Evolutionary conservation across 495 filamentous ascomycete species (phyloP).

Genomic region (Talaromyces stipitatus): DNA sequence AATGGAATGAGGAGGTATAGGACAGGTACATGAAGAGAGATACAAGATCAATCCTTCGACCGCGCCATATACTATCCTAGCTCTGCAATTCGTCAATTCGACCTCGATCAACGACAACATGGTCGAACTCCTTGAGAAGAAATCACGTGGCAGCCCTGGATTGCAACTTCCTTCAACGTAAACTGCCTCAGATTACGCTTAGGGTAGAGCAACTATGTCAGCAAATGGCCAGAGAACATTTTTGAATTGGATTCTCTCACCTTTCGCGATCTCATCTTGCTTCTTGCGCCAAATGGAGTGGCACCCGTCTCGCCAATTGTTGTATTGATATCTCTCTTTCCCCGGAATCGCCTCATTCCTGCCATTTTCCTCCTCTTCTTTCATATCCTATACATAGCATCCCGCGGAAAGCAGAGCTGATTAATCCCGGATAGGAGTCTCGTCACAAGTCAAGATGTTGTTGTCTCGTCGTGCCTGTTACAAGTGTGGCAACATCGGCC

Average conservation of each 20-base stretch:
- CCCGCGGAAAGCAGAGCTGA: not conserved
- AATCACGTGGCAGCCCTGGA: not conserved
- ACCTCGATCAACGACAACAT: not conserved
- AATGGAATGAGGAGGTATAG: not conserved
- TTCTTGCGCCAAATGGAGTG: no score
- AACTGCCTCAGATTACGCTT: not conserved
- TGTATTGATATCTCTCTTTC: not conserved
- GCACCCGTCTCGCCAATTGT: not conserved
- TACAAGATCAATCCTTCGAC: not conserved
- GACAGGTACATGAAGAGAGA: not conserved
- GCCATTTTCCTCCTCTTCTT: not conserved
- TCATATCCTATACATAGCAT: not conserved
- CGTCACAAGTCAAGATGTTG: conserved; percentile 63
- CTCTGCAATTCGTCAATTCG: not conserved
- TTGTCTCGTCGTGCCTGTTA: conserved; percentile 97
- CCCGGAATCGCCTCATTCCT: not conserved
- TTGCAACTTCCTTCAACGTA: not conserved
- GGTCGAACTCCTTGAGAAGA: not conserved
- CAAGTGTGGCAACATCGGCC: conserved; percentile 99
- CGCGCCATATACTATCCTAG: not conserved
- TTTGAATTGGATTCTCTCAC: not conserved
- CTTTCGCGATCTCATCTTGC: not conserved
- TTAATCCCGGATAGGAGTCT: not conserved
- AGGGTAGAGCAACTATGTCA: not conserved
- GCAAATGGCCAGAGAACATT: not conserved